Evolutionary conservation across 345 rosid species (phyloP).

Genomic region (Ceriops tagal): DNA sequence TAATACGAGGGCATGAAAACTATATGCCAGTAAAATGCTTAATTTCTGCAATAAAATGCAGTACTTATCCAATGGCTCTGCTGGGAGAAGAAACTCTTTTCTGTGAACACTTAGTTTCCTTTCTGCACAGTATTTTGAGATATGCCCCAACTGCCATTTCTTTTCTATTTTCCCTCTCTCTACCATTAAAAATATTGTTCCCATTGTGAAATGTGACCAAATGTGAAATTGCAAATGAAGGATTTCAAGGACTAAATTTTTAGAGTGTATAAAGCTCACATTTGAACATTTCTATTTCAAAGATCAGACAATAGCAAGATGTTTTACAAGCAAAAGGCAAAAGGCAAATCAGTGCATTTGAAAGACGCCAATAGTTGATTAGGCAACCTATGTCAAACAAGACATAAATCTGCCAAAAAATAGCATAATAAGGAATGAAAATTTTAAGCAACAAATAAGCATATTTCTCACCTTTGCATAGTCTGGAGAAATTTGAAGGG

Average conservation of each 20-base stretch:
- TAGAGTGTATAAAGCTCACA: too few species aligned
- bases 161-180: neutral
- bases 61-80: too few species aligned
- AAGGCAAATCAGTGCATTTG: neutral
- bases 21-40: too few species aligned
- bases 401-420: neutral
- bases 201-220: neutral
- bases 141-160: neutral
- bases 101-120: too few species aligned
- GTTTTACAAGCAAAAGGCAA: too few species aligned
- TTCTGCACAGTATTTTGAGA: too few species aligned
- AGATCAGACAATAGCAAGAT: neutral
- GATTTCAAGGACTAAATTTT: neutral
- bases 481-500: conserved; percentile 56
- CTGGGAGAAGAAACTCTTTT: too few species aligned
- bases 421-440: neutral
- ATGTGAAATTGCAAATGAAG: too few species aligned
- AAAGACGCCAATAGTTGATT: neutral
- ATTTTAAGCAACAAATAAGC: neutral
- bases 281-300: neutral
- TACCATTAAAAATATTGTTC: neutral
- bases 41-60: too few species aligned
- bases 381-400: neutral
- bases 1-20: too few species aligned
- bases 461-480: conserved; percentile 63